Evolutionary conservation across 192 early-diverging fungal genomes (phyloP).

Genomic region (Backusella tarrabulga): DNA sequence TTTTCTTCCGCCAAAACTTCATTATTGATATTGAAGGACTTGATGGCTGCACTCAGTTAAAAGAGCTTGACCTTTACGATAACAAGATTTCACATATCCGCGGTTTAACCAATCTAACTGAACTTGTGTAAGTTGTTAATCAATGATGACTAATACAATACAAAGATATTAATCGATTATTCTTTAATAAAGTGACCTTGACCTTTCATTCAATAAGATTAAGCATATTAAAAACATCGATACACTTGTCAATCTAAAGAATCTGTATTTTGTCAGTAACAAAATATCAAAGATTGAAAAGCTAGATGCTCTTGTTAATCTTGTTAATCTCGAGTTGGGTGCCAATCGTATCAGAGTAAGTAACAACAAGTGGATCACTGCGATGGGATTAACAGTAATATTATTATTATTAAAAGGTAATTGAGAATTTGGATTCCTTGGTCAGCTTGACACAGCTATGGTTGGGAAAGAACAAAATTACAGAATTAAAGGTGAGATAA

Average conservation of each 20-base stretch:
- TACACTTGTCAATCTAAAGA: slow-evolving; percentile 55
- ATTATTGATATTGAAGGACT: slow-evolving; percentile 68
- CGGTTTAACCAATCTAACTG: slow-evolving; percentile 54
- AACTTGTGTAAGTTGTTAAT: slow-evolving; percentile 54
- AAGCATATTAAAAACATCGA: slow-evolving; percentile 71
- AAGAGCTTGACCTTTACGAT: slow-evolving; percentile 94
- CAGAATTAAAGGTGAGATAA: slow-evolving; percentile 63
- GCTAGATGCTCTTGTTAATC: slow-evolving; percentile 57
- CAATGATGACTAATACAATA: neutral
- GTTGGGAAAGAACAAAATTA: slow-evolving; percentile 98
- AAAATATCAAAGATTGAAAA: slow-evolving; percentile 84
- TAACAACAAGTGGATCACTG: neutral
- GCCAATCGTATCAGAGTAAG: slow-evolving; percentile 89
- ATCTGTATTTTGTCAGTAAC: slow-evolving; percentile 94
- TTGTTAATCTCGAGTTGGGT: slow-evolving; percentile 90
- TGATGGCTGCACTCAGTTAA: slow-evolving; percentile 50
- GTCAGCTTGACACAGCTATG: slow-evolving; percentile 86
- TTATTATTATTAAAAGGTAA: slow-evolving; percentile 42
- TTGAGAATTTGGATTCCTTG: slow-evolving; percentile 81
- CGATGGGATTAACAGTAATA: neutral
- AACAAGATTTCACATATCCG: slow-evolving; percentile 83
- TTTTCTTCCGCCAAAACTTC: slow-evolving; percentile 85
- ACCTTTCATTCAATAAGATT: slow-evolving; percentile 97
- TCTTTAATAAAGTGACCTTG: slow-evolving; percentile 48
- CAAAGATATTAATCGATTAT: neutral